phyloP scores from a whole-genome alignment of 2,329 filamentous ascomycete species.

The Pyrenophora tritici-repentis region DNA sequence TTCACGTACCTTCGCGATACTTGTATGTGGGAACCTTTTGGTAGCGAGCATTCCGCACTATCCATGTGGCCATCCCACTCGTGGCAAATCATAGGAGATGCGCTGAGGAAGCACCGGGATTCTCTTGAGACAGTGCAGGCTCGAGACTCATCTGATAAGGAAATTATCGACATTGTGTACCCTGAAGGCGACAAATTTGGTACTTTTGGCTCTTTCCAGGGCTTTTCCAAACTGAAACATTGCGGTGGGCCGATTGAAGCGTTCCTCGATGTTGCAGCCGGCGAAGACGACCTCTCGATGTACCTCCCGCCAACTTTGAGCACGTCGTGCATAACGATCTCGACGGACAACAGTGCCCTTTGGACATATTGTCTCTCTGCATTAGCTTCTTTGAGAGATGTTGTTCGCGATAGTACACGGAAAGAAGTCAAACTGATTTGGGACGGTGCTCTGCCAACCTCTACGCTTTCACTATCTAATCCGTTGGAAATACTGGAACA shows the following conservation, averaged over 20 bases:
- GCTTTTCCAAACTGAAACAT: neutral
- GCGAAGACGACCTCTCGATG: neutral
- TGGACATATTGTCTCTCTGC: too few species aligned
- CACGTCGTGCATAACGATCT: too few species aligned
- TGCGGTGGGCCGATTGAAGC: neutral
- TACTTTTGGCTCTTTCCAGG: constrained; percentile 5
- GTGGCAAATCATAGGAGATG: constrained; percentile 6
- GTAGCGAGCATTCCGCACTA: neutral
- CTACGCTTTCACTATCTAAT: too few species aligned
- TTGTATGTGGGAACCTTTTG: constrained; percentile 7
- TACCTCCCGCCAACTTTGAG: neutral
- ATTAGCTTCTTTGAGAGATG: too few species aligned
- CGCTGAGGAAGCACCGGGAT: constrained; percentile 4
- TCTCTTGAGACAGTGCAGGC: neutral
- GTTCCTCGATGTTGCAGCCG: neutral
- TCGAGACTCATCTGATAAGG: neutral
- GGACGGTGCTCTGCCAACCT: too few species aligned
- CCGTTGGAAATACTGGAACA: too few species aligned
- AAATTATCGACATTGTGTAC: neutral
- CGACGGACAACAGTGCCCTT: too few species aligned
- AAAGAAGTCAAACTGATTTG: too few species aligned
- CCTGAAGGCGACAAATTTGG: neutral
- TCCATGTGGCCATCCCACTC: constrained; percentile 7
- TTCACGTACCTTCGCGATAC: neutral
- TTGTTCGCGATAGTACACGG: too few species aligned